A percentile compares a stretch with the other conserved stretches of the same genome.
These are phyloP conservation scores for Nemania abortiva DNA, from an alignment of 2,329 filamentous ascomycete genomes.

Conservation along the genomic window DNA sequence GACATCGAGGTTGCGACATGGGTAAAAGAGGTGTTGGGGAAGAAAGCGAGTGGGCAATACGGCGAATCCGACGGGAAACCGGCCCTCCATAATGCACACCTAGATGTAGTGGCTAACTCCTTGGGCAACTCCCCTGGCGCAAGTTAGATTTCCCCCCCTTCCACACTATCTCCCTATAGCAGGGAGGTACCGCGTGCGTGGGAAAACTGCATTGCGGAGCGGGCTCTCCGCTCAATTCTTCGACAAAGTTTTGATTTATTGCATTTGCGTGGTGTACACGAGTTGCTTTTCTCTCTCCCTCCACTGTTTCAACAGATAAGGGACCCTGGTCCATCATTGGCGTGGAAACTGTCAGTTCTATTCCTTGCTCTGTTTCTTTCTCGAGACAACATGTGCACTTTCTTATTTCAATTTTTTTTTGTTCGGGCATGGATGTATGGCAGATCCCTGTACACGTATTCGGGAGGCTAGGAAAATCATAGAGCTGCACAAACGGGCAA, in stretches of 20 bases:
- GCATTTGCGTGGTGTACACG: conserved; percentile 48
- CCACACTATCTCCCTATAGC: conserved; percentile 13
- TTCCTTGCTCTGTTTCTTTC: conserved; percentile 3
- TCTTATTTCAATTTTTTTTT: conserved; percentile 7
- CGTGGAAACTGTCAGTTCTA: not conserved
- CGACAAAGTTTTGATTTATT: conserved; percentile 45
- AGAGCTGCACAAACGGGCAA: conserved; percentile 32
- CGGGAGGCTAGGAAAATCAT: conserved; percentile 27
- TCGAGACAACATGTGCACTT: conserved; percentile 18
- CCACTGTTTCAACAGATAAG: conserved; percentile 26
- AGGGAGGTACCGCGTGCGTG: conserved; percentile 27
- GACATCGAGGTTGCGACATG: conserved; percentile 89
- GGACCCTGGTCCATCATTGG: conserved; percentile 4
- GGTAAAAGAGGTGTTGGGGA: conserved; percentile 79
- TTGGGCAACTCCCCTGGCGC: conserved; percentile 55
- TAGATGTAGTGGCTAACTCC: conserved; percentile 76
- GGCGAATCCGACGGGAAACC: conserved; percentile 71
- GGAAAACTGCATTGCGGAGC: conserved; percentile 36
- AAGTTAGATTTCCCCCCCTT: conserved; percentile 31
- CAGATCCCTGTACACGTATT: conserved; percentile 40
- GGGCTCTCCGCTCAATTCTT: conserved; percentile 39
- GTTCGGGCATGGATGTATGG: conserved; percentile 12
- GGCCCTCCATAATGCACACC: conserved; percentile 86
- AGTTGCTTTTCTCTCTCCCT: conserved; percentile 25
- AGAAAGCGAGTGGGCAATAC: conserved; percentile 68